phyloP scores from a whole-genome alignment of 495 filamentous ascomycete genomes.

The Lineolata rhizophorae region DNA sequence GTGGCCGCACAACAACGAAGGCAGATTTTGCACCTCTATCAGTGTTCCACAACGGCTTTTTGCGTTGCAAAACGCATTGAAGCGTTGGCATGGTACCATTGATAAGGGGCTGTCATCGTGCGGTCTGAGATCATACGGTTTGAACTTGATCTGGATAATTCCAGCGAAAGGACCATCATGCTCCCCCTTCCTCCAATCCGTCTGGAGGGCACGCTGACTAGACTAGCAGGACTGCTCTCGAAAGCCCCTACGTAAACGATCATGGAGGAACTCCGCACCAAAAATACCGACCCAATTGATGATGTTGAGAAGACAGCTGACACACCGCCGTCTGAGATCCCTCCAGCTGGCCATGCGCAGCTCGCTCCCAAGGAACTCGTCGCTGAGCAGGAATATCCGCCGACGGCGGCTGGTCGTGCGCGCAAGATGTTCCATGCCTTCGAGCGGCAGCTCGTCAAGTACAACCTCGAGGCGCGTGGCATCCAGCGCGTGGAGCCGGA shows the following conservation, averaged over 20 bases:
- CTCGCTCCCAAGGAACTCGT: background rate
- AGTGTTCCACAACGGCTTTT: background rate
- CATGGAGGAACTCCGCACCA: constrained; percentile 3
- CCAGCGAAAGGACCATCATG: constrained; percentile 16
- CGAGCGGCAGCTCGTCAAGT: constrained; percentile 14
- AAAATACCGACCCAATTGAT: constrained; percentile 1
- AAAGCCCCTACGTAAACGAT: constrained; percentile 4
- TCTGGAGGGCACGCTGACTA: constrained; percentile 4
- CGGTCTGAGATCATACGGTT: constrained; percentile 15
- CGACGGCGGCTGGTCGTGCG: too few species aligned
- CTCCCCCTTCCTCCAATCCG: constrained; percentile 4
- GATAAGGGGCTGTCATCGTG: background rate
- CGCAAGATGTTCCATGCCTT: constrained; percentile 8
- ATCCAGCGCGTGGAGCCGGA: constrained; percentile 41
- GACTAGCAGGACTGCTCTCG: too few species aligned
- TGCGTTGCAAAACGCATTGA: background rate
- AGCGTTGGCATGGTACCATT: background rate
- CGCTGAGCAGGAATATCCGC: constrained; percentile 2
- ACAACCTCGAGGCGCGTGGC: constrained; percentile 40
- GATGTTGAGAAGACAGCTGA: constrained; percentile 12
- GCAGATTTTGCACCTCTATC: too few species aligned
- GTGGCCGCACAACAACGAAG: constrained; percentile 7
- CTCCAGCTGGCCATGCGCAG: constrained; percentile 6
- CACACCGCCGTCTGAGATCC: constrained; percentile 3
- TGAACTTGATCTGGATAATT: constrained; percentile 16